A percentile compares a stretch with the other conserved stretches of the same genome.
Evolutionary conservation across 2,329 filamentous ascomycete species (phyloP).

Genomic region (Scedosporium apiospermum): DNA sequence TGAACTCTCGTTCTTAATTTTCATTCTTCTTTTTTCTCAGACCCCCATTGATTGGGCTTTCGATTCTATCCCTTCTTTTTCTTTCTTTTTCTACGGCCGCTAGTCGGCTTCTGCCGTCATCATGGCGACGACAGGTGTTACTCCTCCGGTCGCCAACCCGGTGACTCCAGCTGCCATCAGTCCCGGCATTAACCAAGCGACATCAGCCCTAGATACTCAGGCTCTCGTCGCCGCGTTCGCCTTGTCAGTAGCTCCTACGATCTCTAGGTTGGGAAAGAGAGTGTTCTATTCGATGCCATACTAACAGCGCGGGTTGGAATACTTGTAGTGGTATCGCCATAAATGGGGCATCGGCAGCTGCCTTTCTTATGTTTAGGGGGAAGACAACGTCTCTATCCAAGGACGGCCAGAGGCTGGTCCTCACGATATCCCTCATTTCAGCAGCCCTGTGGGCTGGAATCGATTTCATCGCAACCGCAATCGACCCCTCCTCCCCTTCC

Average conservation of each 20-base stretch:
- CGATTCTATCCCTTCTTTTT: conserved; percentile 21
- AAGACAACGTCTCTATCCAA: conserved; percentile 39
- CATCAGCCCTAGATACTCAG: conserved; percentile 32
- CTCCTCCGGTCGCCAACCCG: conserved; percentile 4
- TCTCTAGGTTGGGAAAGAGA: background rate
- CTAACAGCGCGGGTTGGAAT: background rate
- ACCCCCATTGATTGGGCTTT: conserved; percentile 40
- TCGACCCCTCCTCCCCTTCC: conserved; percentile 30
- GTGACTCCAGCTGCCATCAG: conserved; percentile 1
- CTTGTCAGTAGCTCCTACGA: conserved; percentile 33
- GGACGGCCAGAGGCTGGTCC: conserved; percentile 55
- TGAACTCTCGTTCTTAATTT: conserved; percentile 10
- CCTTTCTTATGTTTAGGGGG: conserved; percentile 36
- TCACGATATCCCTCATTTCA: conserved; percentile 42
- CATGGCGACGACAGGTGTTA: conserved; percentile 1
- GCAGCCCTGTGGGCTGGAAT: conserved; percentile 44
- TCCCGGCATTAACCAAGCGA: conserved; percentile 26
- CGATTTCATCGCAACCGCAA: conserved; percentile 39
- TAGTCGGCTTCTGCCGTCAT: conserved; percentile 7
- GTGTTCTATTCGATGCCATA: background rate
- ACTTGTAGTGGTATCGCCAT: conserved; percentile 39
- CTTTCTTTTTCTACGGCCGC: conserved; percentile 16
- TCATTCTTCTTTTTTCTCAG: conserved; percentile 22
- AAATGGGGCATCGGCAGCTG: conserved; percentile 37
- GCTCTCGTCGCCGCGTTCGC: conserved; percentile 43